Evolutionary conservation across 2,329 filamentous ascomycete species (phyloP).

Genomic region (Pezicula carpinea): DNA sequence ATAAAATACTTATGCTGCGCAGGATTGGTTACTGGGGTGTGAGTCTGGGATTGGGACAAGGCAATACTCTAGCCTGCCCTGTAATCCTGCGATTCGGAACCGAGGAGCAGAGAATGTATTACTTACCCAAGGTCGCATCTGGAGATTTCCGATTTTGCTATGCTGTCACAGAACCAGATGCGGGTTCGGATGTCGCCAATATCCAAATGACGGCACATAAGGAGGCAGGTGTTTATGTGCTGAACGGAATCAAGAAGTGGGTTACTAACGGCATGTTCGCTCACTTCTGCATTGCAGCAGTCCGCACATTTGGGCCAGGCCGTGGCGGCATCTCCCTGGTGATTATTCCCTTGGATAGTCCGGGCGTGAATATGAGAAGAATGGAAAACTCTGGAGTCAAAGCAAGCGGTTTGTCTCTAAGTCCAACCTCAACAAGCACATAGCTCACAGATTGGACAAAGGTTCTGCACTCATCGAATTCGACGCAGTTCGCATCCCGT

Average conservation of each 20-base stretch:
- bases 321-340: slow-evolving; percentile 89
- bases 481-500: slow-evolving; percentile 95
- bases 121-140: slow-evolving; percentile 71
- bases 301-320: slow-evolving; percentile 56
- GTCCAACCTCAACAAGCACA: not conserved
- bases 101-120: not conserved
- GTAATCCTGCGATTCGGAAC: not conserved
- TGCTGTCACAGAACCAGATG: slow-evolving; percentile 92
- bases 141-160: slow-evolving; percentile 95
- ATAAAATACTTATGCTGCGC: not conserved
- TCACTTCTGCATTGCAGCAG: not conserved
- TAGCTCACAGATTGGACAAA: not conserved
- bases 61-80: not conserved
- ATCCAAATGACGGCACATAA: slow-evolving; percentile 93
- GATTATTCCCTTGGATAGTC: slow-evolving; percentile 77
- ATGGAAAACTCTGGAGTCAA: slow-evolving; percentile 98
- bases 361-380: slow-evolving; percentile 81
- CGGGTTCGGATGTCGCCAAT: slow-evolving; percentile 89
- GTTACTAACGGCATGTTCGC: not conserved
- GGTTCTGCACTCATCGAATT: slow-evolving; percentile 80
- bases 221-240: slow-evolving; percentile 43
- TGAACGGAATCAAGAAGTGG: not conserved
- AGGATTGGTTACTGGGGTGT: not conserved
- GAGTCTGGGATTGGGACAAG: not conserved
- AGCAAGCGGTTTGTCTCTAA: slow-evolving; percentile 67